phyloP scores from a whole-genome alignment of 306 rosid species.

The Prunus dulcis region DNA sequence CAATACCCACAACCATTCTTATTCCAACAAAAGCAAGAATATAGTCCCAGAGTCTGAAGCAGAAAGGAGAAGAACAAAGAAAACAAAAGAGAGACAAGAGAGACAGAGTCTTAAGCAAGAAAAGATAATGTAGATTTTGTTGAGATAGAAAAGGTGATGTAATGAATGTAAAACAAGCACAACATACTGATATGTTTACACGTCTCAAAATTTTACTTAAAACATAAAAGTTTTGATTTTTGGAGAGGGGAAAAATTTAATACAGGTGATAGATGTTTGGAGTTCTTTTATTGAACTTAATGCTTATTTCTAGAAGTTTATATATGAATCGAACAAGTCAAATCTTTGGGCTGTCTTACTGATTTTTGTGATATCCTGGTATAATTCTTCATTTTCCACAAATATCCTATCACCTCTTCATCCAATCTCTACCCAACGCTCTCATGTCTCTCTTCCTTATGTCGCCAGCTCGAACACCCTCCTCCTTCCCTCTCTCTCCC shows the following conservation, averaged over 20 bases:
- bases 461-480: not conserved
- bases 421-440: not conserved
- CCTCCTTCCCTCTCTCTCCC: not conserved
- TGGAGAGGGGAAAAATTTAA: not conserved
- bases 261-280: not conserved
- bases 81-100: too few relatives aligned
- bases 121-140: not conserved
- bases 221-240: not conserved
- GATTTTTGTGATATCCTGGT: too few relatives aligned
- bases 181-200: not conserved
- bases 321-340: not conserved
- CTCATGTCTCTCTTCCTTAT: not conserved
- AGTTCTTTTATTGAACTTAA: not conserved
- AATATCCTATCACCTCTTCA: not conserved
- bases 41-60: not conserved
- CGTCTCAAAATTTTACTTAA: not conserved
- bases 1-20: not conserved
- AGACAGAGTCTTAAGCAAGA: not conserved
- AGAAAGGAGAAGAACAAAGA: not conserved
- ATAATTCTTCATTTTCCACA: not conserved
- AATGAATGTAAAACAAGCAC: constrained; percentile 6
- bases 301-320: not conserved
- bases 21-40: not conserved
- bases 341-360: not conserved
- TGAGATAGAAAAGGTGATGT: not conserved